Base-by-base conservation (phyloP, 2,329 filamentous ascomycete genomes). In the Myriosclerotinia duriaeana region DNA sequence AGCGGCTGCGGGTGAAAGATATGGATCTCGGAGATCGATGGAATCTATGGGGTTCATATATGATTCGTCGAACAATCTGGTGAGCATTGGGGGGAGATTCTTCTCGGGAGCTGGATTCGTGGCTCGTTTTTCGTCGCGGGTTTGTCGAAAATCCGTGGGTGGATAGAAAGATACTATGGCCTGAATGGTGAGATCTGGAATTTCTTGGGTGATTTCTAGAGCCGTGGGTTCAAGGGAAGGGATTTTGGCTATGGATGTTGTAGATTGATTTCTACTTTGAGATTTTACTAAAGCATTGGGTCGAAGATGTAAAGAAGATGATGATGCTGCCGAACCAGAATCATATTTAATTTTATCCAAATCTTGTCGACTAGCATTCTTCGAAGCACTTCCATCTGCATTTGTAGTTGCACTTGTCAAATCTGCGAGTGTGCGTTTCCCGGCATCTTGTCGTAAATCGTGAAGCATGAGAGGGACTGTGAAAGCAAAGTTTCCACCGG, bases 111-210 rank as follows among this genome's bases (percentile, higher is more conserved):
- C 78, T 3, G 78, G 72, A 66, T 83, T 86, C 2, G 80, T 80
- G n/a, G 79, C 78, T 2, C 86, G 82, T 70, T 87, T 87, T 61
- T 82, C 79, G 0, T 80, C 81, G 5, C 87, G 83, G 4, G 81
- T 80, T 17, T 83, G 78, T 2, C 85, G 87, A 77, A 85, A 88
- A 74, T 89, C 86, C 50, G 85, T 80, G 0, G 85, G 80, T 0
- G 87, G 87, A 72, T 89, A 89, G 78, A 85, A 89, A 46, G 87
- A 81, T 8, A 81, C 79, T 2, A 87, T 76, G 22, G 84, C 85
- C 34, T 79, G 76, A 67, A 89, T 79, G 9, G 76, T 75, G 54
- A 85, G 80, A 2, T 78, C 75, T 1, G 81, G 78, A 12, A 79
- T 68, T 20, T 68, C 65, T 58, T 76, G 75, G 1, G 67, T 52